phyloP scores from a whole-genome alignment of 805 yeast species.

The Cyberlindnera bimundalis region DNA sequence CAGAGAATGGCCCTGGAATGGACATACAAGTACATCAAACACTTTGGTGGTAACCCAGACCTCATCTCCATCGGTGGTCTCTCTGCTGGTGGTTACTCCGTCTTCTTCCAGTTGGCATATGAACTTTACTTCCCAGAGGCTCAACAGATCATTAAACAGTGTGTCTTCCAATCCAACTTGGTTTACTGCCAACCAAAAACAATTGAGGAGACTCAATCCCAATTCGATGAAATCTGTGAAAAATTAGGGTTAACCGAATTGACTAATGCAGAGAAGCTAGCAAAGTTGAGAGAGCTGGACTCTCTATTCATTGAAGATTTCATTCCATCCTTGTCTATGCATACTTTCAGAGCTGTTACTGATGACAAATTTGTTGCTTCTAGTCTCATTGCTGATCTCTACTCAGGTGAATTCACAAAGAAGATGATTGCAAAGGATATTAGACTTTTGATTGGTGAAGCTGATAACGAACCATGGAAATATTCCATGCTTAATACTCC shows the following conservation, averaged over 20 bases:
- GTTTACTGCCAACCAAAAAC: slow-evolving; percentile 38
- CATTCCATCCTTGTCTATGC: slow-evolving; percentile 27
- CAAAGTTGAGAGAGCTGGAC: slow-evolving; percentile 22
- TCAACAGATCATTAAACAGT: slow-evolving; percentile 37
- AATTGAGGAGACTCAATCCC: slow-evolving; percentile 32
- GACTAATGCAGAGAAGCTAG: slow-evolving; percentile 23
- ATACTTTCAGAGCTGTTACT: slow-evolving; percentile 39
- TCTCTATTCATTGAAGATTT: slow-evolving; percentile 22
- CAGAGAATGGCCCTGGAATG: slow-evolving; percentile 45
- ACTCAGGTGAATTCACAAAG: slow-evolving; percentile 29
- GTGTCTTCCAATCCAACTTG: slow-evolving; percentile 35
- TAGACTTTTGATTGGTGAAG: slow-evolving; percentile 34
- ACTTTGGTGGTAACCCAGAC: slow-evolving; percentile 46
- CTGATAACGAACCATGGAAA: slow-evolving; percentile 32
- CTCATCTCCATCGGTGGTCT: slow-evolving; percentile 43
- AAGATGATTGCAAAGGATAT: slow-evolving; percentile 21
- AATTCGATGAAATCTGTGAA: slow-evolving; percentile 34
- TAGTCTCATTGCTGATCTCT: slow-evolving; percentile 31
- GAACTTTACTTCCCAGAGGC: slow-evolving; percentile 40
- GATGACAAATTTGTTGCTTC: slow-evolving; percentile 36
- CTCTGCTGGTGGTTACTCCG: slow-evolving; percentile 44
- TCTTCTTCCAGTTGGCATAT: slow-evolving; percentile 40
- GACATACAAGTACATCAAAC: slow-evolving; percentile 38
- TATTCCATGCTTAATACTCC: slow-evolving; percentile 34
- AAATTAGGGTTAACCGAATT: slow-evolving; percentile 24